Evolutionary conservation across 2,329 filamentous ascomycete genomes (phyloP).

Genomic region (Colletotrichum orchidophilum): DNA sequence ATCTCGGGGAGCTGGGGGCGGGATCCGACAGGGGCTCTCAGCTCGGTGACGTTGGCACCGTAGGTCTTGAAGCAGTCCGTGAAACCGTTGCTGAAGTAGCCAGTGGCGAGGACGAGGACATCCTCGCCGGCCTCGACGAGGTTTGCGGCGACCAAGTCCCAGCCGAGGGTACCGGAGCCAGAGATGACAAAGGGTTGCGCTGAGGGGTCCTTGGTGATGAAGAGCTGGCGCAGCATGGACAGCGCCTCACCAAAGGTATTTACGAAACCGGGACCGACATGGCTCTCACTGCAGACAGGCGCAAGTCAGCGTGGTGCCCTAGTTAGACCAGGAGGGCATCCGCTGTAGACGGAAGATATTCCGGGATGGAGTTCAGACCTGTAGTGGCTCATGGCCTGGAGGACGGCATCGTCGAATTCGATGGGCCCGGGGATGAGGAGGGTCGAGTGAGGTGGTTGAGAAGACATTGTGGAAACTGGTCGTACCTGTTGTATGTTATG

Average conservation of each 20-base stretch:
- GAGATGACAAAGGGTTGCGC: constrained; percentile 94
- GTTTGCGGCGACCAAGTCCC: constrained; percentile 97
- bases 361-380: constrained; percentile 63
- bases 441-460: constrained; percentile 71
- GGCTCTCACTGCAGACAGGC: constrained; percentile 76
- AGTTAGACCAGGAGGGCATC: constrained; percentile 1
- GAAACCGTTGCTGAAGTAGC: constrained; percentile 97
- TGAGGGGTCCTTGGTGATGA: constrained; percentile 84
- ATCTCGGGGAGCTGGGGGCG: constrained; percentile 88
- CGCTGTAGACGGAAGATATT: neutral
- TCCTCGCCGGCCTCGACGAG: constrained; percentile 89
- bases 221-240: constrained; percentile 88
- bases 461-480: constrained; percentile 61
- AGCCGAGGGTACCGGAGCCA: constrained; percentile 94
- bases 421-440: constrained; percentile 97
- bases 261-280: constrained; percentile 90
- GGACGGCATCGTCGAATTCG: constrained; percentile 97
- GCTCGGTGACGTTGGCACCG: constrained; percentile 87
- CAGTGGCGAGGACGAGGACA: constrained; percentile 91
- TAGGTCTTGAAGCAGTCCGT: constrained; percentile 92
- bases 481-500: constrained; percentile 8
- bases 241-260: constrained; percentile 91
- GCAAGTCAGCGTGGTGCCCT: constrained; percentile 29
- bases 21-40: constrained; percentile 89
- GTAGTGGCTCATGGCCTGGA: constrained; percentile 94